A percentile compares a stretch with the other conserved stretches of the same genome.
Conservation (phyloP, 805 yeast species). For the Wickerhamiella azymoides region DNA sequence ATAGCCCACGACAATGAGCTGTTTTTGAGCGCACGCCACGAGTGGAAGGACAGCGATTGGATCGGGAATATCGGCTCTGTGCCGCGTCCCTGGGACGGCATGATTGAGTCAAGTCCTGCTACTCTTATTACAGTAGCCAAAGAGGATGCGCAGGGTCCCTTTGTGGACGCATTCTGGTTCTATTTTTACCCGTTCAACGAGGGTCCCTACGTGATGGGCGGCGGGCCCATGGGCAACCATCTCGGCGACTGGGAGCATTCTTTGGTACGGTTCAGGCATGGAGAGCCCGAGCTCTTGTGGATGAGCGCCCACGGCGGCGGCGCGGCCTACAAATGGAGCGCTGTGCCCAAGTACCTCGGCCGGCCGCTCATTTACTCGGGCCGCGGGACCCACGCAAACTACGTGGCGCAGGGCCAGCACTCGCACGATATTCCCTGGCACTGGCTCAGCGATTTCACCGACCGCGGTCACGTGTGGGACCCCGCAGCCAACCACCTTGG, state of each 20-base stretch:
- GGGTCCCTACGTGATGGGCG: conserved; percentile 96
- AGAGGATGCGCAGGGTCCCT: conserved; percentile 38
- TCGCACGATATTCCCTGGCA: conserved; percentile 91
- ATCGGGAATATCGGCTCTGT: conserved; percentile 55
- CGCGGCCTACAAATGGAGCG: conserved; percentile 67
- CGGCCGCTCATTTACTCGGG: conserved; percentile 81
- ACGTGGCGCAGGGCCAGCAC: conserved; percentile 91
- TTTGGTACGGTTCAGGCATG: conserved; percentile 60
- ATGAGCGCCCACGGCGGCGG: conserved; percentile 99
- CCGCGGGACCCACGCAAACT: conserved; percentile 94
- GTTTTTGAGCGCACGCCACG: conserved; percentile 52
- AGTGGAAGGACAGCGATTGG: conserved; percentile 71
- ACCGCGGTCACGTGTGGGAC: conserved; percentile 91
- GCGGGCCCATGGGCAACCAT: conserved; percentile 94
- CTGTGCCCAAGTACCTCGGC: conserved; percentile 29
- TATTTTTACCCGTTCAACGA: conserved; percentile 86
- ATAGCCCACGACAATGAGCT: conserved; percentile 24
- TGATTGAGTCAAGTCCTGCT: conserved; percentile 64
- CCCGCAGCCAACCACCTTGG: conserved; percentile 72
- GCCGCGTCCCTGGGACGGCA: conserved; percentile 62
- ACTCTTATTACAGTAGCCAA: conserved; percentile 73
- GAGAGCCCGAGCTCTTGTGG: conserved; percentile 76
- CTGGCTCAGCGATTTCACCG: conserved; percentile 84
- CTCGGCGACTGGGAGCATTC: conserved; percentile 98
- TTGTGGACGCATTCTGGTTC: conserved; percentile 95